Evolutionary conservation across 306 rosid genomes (phyloP), one percentile per base, ranked within the genome.

Genomic region (Psophocarpus tetragonolobus): DNA sequence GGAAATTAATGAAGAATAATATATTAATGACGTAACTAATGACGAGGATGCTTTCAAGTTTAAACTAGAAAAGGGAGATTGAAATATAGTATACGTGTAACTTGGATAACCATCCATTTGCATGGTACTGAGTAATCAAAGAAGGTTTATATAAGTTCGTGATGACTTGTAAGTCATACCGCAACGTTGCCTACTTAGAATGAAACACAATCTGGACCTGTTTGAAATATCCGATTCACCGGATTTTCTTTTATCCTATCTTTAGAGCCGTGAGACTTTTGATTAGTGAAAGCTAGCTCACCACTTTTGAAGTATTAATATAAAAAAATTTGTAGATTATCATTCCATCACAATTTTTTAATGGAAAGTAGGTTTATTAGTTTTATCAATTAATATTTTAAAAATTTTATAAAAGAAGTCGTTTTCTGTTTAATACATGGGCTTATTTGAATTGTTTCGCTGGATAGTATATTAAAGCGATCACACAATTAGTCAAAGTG

Each of bases 151-250:
- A 48, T 17, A n/a, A n/a, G n/a, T n/a, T n/a, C n/a, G n/a, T n/a
- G n/a, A n/a, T n/a, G n/a, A n/a, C n/a, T n/a, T n/a, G n/a, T n/a
- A n/a, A n/a, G n/a, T 0, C 65, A 21, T 12, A 36, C 0, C 1
- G 5, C n/a, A n/a, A n/a, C n/a, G n/a, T 17, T 74, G 79, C 30
- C 71, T 61, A 44, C 61, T 18, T 61, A 61, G 79, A 75, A 60
- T 44, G 71, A 58, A 75, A 45, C 71, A 42, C 79, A 23, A 75
- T 57, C 32, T 27, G 17, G 51, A 7, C 18, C 12, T 73, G 56
- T 73, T 54, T 72, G 51, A 35, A 72, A 72, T 39, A 6, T 36
- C 36, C 6, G 17, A 53, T 71, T 71, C 63, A 32, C 1, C 33
- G 13, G 32, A 18, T 33, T 50, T 33, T 32, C 3, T 53, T 33